Base-by-base conservation (phyloP, 2,329 filamentous ascomycete species). In the Cladophialophora exuberans region DNA sequence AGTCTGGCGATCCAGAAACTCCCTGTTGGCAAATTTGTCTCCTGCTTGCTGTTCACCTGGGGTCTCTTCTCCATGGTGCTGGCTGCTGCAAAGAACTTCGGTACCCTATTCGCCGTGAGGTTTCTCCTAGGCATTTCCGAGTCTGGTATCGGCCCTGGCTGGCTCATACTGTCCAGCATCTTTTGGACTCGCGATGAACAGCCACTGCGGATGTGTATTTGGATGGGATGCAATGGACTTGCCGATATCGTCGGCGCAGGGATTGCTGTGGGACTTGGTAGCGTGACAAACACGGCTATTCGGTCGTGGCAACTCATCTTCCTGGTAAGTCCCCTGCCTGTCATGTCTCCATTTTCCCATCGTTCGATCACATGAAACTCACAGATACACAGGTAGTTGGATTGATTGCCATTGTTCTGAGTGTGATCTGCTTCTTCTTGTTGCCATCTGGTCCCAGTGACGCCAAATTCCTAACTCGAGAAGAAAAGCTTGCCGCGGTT, bases 101-200 rank as follows among this genome's bases (percentile, higher is more conserved):
- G 67, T 20, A 77, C 76, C 0, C 68, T 86, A 6, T 73, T 85
- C 2, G 76, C 76, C 18, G 77, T 80, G 0, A 76, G 83, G 13
- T n/a, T 71, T 60, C 81, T 84, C 61, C 72, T 86, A 1, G 83
- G 83, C 26, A 77, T 83, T 46, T 84, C 85, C 56, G 83, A 78
- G 60, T 80, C 83, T 2, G 81, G 80, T 2, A 80, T 85, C 49
- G 79, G 78, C 1, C 83, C 83, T 1, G 83, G 79, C 1, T 67
- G 85, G 53, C 81, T 84, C 72, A 73, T 86, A 45, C 79, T 86
- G 62, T 83, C 78, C 59, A 82, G 79, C 56, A 77, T 81, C 64
- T 85, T 79, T 75, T 84, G 83, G 45, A 79, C 76, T 26, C 77
- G n/a, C n/a, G n/a, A n/a, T n/a, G n/a, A n/a, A n/a, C n/a, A n/a